Percentiles rank a stretch among this genome's conserved stretches.
These are phyloP conservation scores for Hypocreales sp. DNA, from an alignment of 2,329 filamentous ascomycete genomes.

Conservation along the genomic window DNA sequence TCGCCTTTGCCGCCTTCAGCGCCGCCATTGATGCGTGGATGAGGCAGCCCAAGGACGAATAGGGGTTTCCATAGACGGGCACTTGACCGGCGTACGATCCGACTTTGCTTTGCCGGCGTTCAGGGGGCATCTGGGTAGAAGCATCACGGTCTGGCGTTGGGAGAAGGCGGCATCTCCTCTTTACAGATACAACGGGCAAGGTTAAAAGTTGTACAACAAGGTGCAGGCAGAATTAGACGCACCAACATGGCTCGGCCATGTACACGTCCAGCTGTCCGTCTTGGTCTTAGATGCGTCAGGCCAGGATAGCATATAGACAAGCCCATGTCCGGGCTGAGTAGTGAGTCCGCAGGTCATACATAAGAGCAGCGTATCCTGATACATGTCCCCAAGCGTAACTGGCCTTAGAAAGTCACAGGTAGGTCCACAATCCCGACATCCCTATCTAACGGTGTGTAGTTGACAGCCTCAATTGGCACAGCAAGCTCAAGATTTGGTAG, in stretches of 20 bases:
- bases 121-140: too few species aligned
- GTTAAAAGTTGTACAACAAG: too few species aligned
- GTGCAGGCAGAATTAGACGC: too few species aligned
- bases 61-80: slow-evolving; percentile 7
- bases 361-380: neutral
- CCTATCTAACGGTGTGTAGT: neutral
- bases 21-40: slow-evolving; percentile 87
- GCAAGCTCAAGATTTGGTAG: neutral
- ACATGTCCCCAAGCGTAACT: neutral
- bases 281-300: too few species aligned
- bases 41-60: slow-evolving; percentile 56
- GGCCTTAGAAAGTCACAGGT: neutral
- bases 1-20: slow-evolving; percentile 85
- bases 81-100: neutral
- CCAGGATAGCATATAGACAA: neutral
- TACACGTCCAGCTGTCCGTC: too few species aligned
- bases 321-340: too few species aligned
- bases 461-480: neutral
- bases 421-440: neutral
- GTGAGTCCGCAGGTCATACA: neutral
- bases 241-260: too few species aligned
- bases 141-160: too few species aligned
- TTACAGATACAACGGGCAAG: too few species aligned
- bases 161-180: too few species aligned
- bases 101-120: too few species aligned